Evolutionary conservation across 2,329 filamentous ascomycete genomes (phyloP), one percentile per base, ranked within the genome.

Genomic region (Penicillium concentricum): DNA sequence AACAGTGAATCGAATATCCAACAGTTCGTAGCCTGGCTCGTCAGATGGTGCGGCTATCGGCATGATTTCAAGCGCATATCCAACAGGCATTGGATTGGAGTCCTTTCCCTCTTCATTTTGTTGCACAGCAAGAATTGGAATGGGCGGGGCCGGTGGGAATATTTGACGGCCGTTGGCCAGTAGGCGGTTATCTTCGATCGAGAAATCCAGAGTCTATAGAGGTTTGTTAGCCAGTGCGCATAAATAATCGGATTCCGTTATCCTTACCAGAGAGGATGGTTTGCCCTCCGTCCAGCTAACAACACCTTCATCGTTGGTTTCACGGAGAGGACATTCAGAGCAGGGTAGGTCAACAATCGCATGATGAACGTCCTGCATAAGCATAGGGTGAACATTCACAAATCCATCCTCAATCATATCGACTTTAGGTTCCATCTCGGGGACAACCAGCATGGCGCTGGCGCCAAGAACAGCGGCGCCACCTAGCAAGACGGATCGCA

Each of bases 1-100:
- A 35, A 79, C 70, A n/a, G 77, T 79, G 63, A 80, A 77, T 38
- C 75, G 72, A 56, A 79, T 63, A 12, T 71, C 67, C 2, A 75
- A 60, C 24, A 79, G 60, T 9, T 75, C 70, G 42, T 69, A 63
- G 8, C 63, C 68, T 10, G 67, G 61, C n/a, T 68, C 69, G 24
- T 75, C 70, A 9, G 64, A 56, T 16, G 70, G 62, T 13, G 66
- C 59, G 20, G 67, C 59, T 41, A 67, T 51, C 22, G 74, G 69
- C 58, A 75, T 67, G 39, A 74, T 65, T 61, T 79, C 76, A 24
- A 78, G 67, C 26, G 76, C 75, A 60, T 78, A 79, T 45, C 77
- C 77, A 50, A 79, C 61, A 12, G 69, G 63, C 43, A 79, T 63
- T 1, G 74, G 72, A 4, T 68, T 66, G 15, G 73, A 73, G 46